Evolutionary conservation across 2,329 filamentous ascomycete genomes (phyloP).

Genomic region (Pseudogymnoascus sp.): DNA sequence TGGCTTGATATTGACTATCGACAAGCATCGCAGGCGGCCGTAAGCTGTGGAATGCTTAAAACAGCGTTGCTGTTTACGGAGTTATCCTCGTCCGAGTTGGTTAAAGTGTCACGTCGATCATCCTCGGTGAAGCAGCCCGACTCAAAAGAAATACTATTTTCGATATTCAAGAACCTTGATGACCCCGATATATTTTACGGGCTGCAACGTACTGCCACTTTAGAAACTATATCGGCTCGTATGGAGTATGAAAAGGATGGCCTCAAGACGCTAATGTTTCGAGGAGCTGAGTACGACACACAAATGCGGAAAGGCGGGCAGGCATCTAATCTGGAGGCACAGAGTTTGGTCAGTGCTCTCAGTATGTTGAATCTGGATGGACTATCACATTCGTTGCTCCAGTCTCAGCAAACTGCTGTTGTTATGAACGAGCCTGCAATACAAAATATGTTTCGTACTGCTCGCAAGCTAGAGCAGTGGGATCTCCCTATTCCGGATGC

Average conservation of each 20-base stretch:
- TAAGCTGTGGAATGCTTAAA: slow-evolving; percentile 75
- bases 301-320: slow-evolving; percentile 58
- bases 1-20: slow-evolving; percentile 84
- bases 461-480: slow-evolving; percentile 82
- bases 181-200: slow-evolving; percentile 97
- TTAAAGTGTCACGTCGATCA: slow-evolving; percentile 56
- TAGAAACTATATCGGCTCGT: slow-evolving; percentile 69
- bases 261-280: slow-evolving; percentile 78
- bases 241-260: slow-evolving; percentile 88
- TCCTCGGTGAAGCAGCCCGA: slow-evolving; percentile 45
- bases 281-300: slow-evolving; percentile 84
- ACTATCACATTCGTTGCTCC: slow-evolving; percentile 70
- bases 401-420: slow-evolving; percentile 50
- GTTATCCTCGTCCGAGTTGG: slow-evolving; percentile 50
- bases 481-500: slow-evolving; percentile 68
- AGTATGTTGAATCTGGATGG: slow-evolving; percentile 77
- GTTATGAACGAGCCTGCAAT: slow-evolving; percentile 50
- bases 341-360: slow-evolving; percentile 67
- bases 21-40: slow-evolving; percentile 62
- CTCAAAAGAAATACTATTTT: slow-evolving; percentile 62
- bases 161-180: slow-evolving; percentile 85
- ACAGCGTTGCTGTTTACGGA: slow-evolving; percentile 79
- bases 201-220: slow-evolving; percentile 65
- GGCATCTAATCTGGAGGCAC: slow-evolving; percentile 49
- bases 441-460: slow-evolving; percentile 69